phyloP scores from a whole-genome alignment of 129 eudicot species.

The Arctium minus region DNA sequence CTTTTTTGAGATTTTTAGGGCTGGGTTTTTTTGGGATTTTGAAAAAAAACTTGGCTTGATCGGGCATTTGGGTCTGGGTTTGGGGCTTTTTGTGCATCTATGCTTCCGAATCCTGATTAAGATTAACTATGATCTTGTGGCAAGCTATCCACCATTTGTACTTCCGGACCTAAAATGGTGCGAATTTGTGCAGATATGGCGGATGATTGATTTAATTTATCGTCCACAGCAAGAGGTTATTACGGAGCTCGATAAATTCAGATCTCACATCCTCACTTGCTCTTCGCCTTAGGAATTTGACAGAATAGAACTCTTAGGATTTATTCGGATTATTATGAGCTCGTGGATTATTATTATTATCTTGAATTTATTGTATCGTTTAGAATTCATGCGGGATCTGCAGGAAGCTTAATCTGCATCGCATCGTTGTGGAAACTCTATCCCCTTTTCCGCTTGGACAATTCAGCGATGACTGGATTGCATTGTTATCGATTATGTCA shows the following conservation, averaged over 20 bases:
- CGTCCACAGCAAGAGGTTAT: slow-evolving; percentile 79
- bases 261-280: slow-evolving; percentile 63
- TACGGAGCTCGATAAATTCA: slow-evolving; percentile 68
- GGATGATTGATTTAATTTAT: slow-evolving; percentile 84
- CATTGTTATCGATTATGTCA: neutral
- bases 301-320: neutral
- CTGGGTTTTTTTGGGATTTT: too few relatives aligned
- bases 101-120: neutral
- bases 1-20: neutral
- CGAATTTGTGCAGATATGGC: slow-evolving; percentile 69
- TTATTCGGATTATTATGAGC: neutral
- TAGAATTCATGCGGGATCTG: neutral
- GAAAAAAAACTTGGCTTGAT: neutral
- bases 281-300: slow-evolving; percentile 10
- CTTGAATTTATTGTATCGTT: neutral
- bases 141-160: neutral
- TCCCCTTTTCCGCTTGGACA: neutral
- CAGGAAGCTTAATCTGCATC: neutral
- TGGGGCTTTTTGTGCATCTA: neutral
- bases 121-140: neutral
- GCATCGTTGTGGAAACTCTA: neutral
- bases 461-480: neutral
- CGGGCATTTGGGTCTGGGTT: neutral
- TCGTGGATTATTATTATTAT: too few relatives aligned
- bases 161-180: neutral